Base-by-base conservation (phyloP, 2,329 filamentous ascomycete genomes). In the Cryphonectria nitschkei region DNA sequence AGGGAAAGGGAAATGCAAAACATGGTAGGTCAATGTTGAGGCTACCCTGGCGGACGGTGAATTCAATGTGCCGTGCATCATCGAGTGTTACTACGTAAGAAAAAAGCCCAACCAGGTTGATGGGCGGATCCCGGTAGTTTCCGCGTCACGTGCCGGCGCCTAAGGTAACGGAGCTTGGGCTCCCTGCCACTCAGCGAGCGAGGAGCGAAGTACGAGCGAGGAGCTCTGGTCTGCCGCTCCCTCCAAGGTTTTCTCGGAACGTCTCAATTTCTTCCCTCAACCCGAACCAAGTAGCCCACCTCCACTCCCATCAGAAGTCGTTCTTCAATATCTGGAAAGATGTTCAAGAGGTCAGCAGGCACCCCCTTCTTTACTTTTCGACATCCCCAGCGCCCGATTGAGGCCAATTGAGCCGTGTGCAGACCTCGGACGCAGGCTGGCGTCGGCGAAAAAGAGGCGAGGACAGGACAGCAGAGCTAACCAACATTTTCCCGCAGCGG, bases 311-410 rank as follows among this genome's bases (percentile, higher is more conserved):
- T 87, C 82, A 83, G 82, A 82, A 83, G 87, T 85, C 85, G 87
- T 87, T 88, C 87, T 88, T 85, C 84, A 84, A 87, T 87, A 89
- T 90, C 89, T 86, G 84, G 83, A 87, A 92, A 88, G 89, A 93
- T 93, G 91, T 91, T 93, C 86, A 92, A 92, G 90, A 93, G 90
- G 91, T 93, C 84, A 84, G 90, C 88, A 79, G 69, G 73, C 72
- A 74, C 73, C 77, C 73, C 72, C 76, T 73, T 67, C 81, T 73
- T 52, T 63, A 75, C 67, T 76, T 78, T 77, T 74, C 68, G 72
- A 71, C 71, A 70, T 19, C 22, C 39, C 13, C 29, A 50, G 54
- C 43, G 72, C 70, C 73, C 82, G 85, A 87, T 87, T 85, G 85
- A 81, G 78, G 72, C 76, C 81, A 84, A 86, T 85, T 85, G 83